phyloP scores from a whole-genome alignment of 2,329 filamentous ascomycete species.

The Mycosphaerella sp. region DNA sequence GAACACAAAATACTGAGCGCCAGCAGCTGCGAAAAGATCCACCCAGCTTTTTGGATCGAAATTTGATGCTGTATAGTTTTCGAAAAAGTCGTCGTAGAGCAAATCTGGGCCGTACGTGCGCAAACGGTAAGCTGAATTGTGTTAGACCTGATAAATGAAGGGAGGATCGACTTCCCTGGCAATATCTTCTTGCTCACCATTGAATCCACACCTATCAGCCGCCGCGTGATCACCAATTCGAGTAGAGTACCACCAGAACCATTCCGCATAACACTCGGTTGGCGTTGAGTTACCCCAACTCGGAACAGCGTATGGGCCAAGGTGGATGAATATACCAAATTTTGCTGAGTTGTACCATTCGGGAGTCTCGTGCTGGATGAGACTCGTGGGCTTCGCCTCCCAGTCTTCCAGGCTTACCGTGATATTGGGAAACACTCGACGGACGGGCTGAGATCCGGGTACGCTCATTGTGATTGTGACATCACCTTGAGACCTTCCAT shows the following conservation, averaged over 20 bases:
- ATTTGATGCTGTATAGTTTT: slow-evolving; percentile 10
- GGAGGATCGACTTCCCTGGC: neutral
- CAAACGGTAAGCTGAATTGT: slow-evolving; percentile 1
- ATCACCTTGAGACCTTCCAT: neutral
- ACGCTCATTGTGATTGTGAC: neutral
- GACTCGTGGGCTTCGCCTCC: neutral
- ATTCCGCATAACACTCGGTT: slow-evolving; percentile 18
- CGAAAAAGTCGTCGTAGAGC: slow-evolving; percentile 13
- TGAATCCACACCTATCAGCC: neutral
- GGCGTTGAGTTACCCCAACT: slow-evolving; percentile 10
- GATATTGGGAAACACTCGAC: neutral
- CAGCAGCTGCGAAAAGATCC: slow-evolving; percentile 14
- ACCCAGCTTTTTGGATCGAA: slow-evolving; percentile 16
- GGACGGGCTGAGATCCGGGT: neutral
- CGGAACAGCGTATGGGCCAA: slow-evolving; percentile 13
- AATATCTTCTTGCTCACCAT: neutral
- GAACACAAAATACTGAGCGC: slow-evolving; percentile 37
- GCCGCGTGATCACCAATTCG: neutral
- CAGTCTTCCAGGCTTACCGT: neutral
- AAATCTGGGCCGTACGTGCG: slow-evolving; percentile 2
- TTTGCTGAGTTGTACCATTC: slow-evolving; percentile 12
- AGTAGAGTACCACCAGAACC: slow-evolving; percentile 13
- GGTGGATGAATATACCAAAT: slow-evolving; percentile 19
- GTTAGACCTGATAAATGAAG: slow-evolving; percentile 5
- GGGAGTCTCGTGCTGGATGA: slow-evolving; percentile 43